Base-by-base conservation (phyloP, 768 basidiomycete species). In the Collybia sordida region DNA sequence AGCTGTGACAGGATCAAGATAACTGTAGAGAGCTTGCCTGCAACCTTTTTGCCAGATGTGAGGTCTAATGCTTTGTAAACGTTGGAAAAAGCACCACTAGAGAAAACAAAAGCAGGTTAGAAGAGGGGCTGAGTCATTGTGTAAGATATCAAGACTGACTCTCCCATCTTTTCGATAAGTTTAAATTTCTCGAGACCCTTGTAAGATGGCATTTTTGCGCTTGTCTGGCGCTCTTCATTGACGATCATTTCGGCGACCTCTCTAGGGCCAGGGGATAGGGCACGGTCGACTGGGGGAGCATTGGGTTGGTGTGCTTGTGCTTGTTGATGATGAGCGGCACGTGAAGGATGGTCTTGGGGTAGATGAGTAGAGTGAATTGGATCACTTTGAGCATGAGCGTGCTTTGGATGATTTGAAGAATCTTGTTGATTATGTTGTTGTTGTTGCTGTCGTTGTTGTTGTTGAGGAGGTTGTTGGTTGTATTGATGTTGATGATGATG, bases 31-130 rank as follows among this genome's bases (percentile, higher is more conserved):
- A 19, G 77, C 79, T 58, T 65, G 87, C 94, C 87, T 56, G 95
- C 95, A 38, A 94, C 87, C 66, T 85, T 88, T 61, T 85, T 79
- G 36, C 85, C 85, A 9, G 85, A 86, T 31, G 76, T 72, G 42
- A 82, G 75, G 64, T 98, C 90, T 47, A 88, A 59, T 12, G 93
- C 96, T 65, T 90, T 91, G 79, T 96, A 99, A 7, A 99, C 96
- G 64, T 97, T 93, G n/a, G 95, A 98, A 67, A 99, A 99, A 37
- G 96, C 96, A 52, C 96, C 96, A 60, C 86, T 91, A 51, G 28
- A 27, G 51, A 47, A 36, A 66, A 45, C 51, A 47, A 51, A n/a
- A n/a, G n/a, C n/a, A n/a, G 50, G 27, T 28, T 51, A 6, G 42
- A 52, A 48, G 44, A 48, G 50, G 41, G 47, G 39, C 41, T 49